These are phyloP conservation scores for Tuber umbilicatum DNA, from an alignment of 495 filamentous ascomycete species.

Conservation along the genomic window DNA sequence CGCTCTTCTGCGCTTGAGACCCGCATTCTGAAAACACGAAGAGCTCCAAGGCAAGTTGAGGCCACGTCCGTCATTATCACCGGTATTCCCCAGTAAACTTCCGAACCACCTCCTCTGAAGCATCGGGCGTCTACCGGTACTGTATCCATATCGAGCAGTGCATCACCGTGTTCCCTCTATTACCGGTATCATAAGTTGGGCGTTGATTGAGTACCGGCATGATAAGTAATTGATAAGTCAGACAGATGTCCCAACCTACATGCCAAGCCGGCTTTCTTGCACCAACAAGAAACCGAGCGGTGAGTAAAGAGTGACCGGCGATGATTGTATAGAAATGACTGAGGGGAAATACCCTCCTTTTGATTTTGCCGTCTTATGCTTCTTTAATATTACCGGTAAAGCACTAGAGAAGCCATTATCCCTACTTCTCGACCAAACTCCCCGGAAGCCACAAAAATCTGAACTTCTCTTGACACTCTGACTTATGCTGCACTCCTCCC, in stretches of 20 bases:
- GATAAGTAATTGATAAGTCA: not conserved
- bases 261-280: not conserved
- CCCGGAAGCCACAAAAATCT: not conserved
- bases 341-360: not conserved
- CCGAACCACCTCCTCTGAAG: not conserved
- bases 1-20: not conserved
- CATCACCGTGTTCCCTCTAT: not conserved
- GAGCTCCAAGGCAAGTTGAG: not conserved
- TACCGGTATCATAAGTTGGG: not conserved
- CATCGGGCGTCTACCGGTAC: not conserved
- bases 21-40: not conserved
- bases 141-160: not conserved
- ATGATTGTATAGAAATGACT: not conserved
- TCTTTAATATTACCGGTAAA: not conserved
- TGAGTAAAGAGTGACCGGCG: not conserved
- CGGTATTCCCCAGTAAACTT: not conserved
- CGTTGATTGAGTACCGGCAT: not conserved
- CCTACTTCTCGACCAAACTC: not conserved
- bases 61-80: not conserved
- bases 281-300: not conserved
- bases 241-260: not conserved
- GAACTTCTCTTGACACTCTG: not conserved
- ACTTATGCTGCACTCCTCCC: not conserved
- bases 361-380: not conserved
- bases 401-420: not conserved